Base-by-base conservation (phyloP, 2,329 filamentous ascomycete species). In the Whalleya microplaca region DNA sequence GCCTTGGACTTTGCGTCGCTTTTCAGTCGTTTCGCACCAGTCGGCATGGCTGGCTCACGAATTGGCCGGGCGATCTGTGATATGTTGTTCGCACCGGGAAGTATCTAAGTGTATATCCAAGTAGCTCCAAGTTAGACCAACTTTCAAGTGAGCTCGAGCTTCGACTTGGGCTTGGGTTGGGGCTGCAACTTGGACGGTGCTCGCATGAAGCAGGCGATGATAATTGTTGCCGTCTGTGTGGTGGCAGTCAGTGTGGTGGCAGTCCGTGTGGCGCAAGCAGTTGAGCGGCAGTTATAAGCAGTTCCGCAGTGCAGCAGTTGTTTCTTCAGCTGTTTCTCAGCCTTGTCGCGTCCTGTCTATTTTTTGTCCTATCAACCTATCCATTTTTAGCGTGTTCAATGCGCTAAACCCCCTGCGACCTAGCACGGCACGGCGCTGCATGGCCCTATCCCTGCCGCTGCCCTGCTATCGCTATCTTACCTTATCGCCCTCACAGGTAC, bases 21-120 rank as follows among this genome's bases (percentile, higher is more conserved):
- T 73, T 80, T 84, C 63, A 81, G 78, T 70, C 83, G 79, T 75
- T 86, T 86, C 60, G 83, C 80, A 64, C 82, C 80, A 64, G 78
- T 84, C 66, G 83, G 83, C 84, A 86, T 85, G 44, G 62, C 23
- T 62, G 49, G 59, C 57, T 60, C 12, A 45, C 46, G 48, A 51
- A 58, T 55, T 53, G 41, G 41, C 44, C 45, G 45, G 54, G 52
- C 60, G 43, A 27, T 62, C 56, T 58, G 63, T 55, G 32, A 14
- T 37, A 12, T 37, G 32, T 37, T 37, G 32, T 37, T 37, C 32
- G 32, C 52, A 59, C 57, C 50, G 64, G 51, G 57, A 45, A 53
- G 27, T 53, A n/a, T n/a, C n/a, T n/a, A n/a, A n/a, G n/a, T n/a
- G n/a, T n/a, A 57, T 58, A 55, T 55, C 46, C 41, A 51, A 44